phyloP scores from a whole-genome alignment of 345 rosid species.

The Eucalyptus marginata region DNA sequence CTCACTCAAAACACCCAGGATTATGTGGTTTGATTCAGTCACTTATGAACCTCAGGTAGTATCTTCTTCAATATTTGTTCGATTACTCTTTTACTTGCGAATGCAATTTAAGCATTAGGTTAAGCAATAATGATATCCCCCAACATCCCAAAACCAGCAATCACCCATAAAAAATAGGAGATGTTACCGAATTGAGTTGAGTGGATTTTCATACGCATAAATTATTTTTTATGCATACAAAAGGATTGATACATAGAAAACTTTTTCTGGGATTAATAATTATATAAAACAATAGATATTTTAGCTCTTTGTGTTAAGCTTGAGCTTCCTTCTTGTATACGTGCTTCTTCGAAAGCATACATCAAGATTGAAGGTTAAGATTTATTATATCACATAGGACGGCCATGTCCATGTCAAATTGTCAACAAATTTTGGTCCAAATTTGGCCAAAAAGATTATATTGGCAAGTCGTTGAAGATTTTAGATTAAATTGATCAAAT shows the following conservation, averaged over 20 bases:
- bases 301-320: background rate
- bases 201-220: no score
- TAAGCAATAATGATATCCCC: background rate
- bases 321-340: no score
- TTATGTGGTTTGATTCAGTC: background rate
- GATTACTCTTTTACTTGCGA: no score
- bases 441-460: background rate
- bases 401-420: background rate
- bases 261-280: no score
- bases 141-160: background rate
- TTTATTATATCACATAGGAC: background rate
- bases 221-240: no score
- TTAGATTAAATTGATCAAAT: background rate
- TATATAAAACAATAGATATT: no score
- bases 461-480: background rate
- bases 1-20: background rate
- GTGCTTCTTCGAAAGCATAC: no score
- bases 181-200: background rate
- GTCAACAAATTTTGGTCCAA: background rate
- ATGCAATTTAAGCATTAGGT: no score
- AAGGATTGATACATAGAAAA: background rate
- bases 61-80: no score
- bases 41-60: no score
- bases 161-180: background rate
- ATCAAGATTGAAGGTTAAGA: no score